Percentiles rank a stretch among this genome's conserved stretches.
These are phyloP conservation scores for Hypericum androsaemum DNA, from an alignment of 345 rosid genomes.

Conservation along the genomic window DNA sequence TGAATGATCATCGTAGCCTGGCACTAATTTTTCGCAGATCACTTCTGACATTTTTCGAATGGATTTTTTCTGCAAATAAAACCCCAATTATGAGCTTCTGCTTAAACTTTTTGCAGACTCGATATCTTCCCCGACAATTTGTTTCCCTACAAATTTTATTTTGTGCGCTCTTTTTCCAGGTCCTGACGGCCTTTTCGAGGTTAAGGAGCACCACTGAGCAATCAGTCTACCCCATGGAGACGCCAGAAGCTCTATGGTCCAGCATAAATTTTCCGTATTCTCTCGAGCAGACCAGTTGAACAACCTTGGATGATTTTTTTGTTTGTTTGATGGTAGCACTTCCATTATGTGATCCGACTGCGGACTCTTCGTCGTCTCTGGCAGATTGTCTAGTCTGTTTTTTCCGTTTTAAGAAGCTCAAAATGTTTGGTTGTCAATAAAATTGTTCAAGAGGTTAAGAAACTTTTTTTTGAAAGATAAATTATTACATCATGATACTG, in stretches of 20 bases:
- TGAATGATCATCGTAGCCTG: too few relatives aligned
- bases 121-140: neutral
- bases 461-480: too few relatives aligned
- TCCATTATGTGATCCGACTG: neutral
- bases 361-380: too few relatives aligned
- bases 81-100: too few relatives aligned
- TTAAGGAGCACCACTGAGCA: conserved; percentile 38
- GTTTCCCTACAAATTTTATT: neutral
- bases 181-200: conserved; percentile 80
- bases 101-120: neutral
- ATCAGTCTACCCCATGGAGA: neutral
- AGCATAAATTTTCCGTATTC: neutral
- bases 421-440: too few relatives aligned
- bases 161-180: conserved; percentile 37
- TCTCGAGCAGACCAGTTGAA: neutral
- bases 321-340: neutral
- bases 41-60: too few relatives aligned
- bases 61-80: too few relatives aligned
- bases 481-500: too few relatives aligned
- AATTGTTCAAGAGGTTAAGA: too few relatives aligned
- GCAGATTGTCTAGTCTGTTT: too few relatives aligned
- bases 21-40: too few relatives aligned
- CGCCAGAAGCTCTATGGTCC: neutral
- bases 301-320: neutral
- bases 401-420: too few relatives aligned